Evolutionary conservation across 257 asterid genomes (phyloP).

Genomic region (Mitragyna speciosa): DNA sequence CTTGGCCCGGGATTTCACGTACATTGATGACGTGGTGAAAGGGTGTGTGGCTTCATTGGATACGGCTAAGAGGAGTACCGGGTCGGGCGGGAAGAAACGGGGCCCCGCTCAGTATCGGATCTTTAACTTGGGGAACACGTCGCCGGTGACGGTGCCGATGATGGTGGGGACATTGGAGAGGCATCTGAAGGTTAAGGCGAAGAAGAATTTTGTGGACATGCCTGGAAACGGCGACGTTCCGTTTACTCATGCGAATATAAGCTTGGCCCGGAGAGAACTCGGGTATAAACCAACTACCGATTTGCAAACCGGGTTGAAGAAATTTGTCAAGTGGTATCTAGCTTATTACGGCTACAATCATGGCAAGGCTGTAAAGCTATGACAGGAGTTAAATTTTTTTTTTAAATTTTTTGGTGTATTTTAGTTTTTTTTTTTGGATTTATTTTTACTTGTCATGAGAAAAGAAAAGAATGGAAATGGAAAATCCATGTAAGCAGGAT

Average conservation of each 20-base stretch:
- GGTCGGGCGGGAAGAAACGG: conserved; percentile 79
- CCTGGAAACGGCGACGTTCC: conserved; percentile 95
- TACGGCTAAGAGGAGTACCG: conserved; percentile 73
- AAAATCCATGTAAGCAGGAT: conserved; percentile 11
- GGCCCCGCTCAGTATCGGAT: conserved; percentile 70
- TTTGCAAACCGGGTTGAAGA: conserved; percentile 81
- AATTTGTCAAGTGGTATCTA: conserved; percentile 75
- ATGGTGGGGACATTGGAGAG: conserved; percentile 72
- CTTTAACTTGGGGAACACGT: conserved; percentile 72
- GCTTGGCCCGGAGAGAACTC: conserved; percentile 58
- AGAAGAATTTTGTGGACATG: conserved; percentile 60
- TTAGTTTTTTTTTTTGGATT: conserved; percentile 8
- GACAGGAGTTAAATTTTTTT: conserved; percentile 10
- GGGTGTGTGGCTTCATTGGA: conserved; percentile 73
- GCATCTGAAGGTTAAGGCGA: conserved; percentile 66
- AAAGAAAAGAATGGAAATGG: not conserved
- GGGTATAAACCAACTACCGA: conserved; percentile 80
- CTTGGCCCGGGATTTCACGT: conserved; percentile 78
- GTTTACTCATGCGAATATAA: conserved; percentile 73
- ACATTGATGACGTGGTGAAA: conserved; percentile 73
- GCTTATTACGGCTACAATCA: conserved; percentile 61
- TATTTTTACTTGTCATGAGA: conserved; percentile 1
- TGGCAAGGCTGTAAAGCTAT: conserved; percentile 52
- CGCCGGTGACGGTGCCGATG: conserved; percentile 79
- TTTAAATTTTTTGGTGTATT: conserved; percentile 9